Percentiles rank a stretch among this genome's conserved stretches.
These are phyloP conservation scores for Thamnidium elegans DNA, from an alignment of 192 early-diverging fungal genomes.

Conservation along the genomic window DNA sequence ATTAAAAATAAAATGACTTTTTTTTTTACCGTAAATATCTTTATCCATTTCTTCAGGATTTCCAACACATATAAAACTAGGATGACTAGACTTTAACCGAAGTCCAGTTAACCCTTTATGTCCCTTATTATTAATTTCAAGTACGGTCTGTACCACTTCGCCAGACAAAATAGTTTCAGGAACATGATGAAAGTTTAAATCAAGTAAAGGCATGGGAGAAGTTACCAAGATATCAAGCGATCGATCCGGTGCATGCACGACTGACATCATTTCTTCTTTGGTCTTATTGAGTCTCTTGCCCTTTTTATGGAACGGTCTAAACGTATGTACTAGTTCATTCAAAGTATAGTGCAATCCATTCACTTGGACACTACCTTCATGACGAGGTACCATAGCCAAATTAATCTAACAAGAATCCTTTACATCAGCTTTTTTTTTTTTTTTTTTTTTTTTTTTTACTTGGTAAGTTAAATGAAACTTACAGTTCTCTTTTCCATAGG, in stretches of 20 bases:
- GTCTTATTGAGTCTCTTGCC: conserved; percentile 79
- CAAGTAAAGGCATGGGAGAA: conserved; percentile 79
- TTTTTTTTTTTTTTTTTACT: neutral
- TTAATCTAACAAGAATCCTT: conserved; percentile 48
- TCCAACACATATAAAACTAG: conserved; percentile 80
- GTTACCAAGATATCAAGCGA: conserved; percentile 73
- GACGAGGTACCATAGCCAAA: conserved; percentile 67
- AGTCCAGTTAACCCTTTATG: conserved; percentile 67
- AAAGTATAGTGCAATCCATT: conserved; percentile 76
- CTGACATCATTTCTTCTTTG: conserved; percentile 55
- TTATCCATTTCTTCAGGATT: conserved; percentile 39
- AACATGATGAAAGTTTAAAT: conserved; percentile 71
- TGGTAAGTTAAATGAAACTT: neutral
- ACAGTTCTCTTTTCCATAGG: conserved; percentile 48
- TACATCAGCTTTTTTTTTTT: neutral
- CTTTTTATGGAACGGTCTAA: conserved; percentile 60
- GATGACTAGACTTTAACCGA: conserved; percentile 79
- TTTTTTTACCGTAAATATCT: conserved; percentile 37
- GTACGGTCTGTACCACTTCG: conserved; percentile 65
- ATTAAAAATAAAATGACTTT: neutral
- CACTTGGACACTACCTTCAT: conserved; percentile 70
- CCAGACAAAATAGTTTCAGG: conserved; percentile 82
- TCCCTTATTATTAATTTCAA: conserved; percentile 86
- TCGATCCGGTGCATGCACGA: conserved; percentile 67
- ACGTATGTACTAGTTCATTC: conserved; percentile 72